Evolutionary conservation across 306 rosid genomes (phyloP).

Genomic region (Alnus rubra): DNA sequence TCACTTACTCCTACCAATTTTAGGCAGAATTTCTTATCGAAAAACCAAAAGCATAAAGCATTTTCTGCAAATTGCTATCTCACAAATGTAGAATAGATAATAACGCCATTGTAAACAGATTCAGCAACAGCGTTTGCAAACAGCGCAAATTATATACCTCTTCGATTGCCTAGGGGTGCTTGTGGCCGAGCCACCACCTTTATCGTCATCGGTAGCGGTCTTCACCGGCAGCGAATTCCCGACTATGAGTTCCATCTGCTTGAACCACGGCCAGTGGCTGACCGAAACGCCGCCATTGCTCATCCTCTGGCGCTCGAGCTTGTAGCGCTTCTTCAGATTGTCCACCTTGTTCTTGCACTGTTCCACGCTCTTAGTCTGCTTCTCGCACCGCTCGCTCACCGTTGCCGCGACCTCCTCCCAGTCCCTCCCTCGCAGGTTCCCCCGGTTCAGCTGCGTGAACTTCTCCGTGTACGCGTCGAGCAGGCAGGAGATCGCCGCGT

Average conservation of each 20-base stretch:
- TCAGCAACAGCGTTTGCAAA: background rate
- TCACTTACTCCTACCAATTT: background rate
- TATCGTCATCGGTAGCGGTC: conserved; percentile 66
- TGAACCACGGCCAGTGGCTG: conserved; percentile 98
- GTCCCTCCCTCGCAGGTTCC: conserved; percentile 88
- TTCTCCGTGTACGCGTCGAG: conserved; percentile 91
- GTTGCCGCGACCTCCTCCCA: conserved; percentile 94
- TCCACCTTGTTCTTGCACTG: conserved; percentile 98
- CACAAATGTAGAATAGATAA: background rate
- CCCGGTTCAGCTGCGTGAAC: conserved; percentile 86
- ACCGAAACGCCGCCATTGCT: conserved; percentile 64
- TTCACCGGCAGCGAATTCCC: conserved; percentile 75
- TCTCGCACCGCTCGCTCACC: conserved; percentile 80
- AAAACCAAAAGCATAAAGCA: background rate
- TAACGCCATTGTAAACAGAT: background rate
- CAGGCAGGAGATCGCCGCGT: conserved; percentile 78
- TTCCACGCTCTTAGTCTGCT: conserved; percentile 82
- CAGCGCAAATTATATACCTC: conserved; percentile 42
- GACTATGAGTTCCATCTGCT: conserved; percentile 84
- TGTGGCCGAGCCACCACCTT: conserved; percentile 52
- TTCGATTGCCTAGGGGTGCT: conserved; percentile 69
- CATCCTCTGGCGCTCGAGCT: conserved; percentile 87
- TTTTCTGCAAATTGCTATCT: background rate
- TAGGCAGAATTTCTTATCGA: background rate
- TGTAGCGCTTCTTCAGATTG: conserved; percentile 90